Evolutionary conservation across 2,329 filamentous ascomycete genomes (phyloP).

Genomic region (Neospermospora avenae): DNA sequence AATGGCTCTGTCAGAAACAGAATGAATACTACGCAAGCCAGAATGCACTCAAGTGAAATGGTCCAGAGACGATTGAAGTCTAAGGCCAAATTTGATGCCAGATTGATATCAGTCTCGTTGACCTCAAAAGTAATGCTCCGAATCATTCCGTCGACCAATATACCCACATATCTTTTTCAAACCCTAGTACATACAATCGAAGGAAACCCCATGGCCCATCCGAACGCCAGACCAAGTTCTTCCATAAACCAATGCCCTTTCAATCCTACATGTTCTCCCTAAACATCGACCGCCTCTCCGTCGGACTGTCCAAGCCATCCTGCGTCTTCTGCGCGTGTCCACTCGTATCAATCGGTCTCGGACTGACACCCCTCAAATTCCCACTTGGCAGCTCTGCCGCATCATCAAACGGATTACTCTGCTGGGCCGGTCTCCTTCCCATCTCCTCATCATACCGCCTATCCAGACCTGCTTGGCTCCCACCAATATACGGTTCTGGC

Average conservation of each 20-base stretch:
- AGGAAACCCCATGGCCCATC: conserved; percentile 2
- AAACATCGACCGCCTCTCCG: conserved; percentile 67
- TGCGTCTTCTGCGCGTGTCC: conserved; percentile 31
- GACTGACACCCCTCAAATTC: conserved; percentile 69
- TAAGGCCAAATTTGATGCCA: not conserved
- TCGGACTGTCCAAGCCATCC: conserved; percentile 50
- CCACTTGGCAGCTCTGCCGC: conserved; percentile 58
- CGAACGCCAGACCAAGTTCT: conserved; percentile 1
- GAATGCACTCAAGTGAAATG: too few species aligned
- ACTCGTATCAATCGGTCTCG: conserved; percentile 61
- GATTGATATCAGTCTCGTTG: not conserved
- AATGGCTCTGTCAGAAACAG: too few species aligned
- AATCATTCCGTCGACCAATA: not conserved
- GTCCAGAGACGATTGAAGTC: too few species aligned
- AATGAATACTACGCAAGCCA: too few species aligned
- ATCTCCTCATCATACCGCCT: conserved; percentile 45
- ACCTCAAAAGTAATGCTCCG: not conserved
- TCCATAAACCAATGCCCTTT: not conserved
- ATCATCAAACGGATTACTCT: conserved; percentile 68
- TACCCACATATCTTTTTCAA: not conserved
- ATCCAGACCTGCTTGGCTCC: conserved; percentile 42
- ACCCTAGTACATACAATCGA: conserved; percentile 3
- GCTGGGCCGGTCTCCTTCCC: conserved; percentile 36
- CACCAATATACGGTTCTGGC: conserved; percentile 38
- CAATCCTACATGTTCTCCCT: conserved; percentile 59